Evolutionary conservation across 805 yeast species (phyloP), one percentile per base, ranked within the genome.

Genomic region (Nakazawaea sp.): DNA sequence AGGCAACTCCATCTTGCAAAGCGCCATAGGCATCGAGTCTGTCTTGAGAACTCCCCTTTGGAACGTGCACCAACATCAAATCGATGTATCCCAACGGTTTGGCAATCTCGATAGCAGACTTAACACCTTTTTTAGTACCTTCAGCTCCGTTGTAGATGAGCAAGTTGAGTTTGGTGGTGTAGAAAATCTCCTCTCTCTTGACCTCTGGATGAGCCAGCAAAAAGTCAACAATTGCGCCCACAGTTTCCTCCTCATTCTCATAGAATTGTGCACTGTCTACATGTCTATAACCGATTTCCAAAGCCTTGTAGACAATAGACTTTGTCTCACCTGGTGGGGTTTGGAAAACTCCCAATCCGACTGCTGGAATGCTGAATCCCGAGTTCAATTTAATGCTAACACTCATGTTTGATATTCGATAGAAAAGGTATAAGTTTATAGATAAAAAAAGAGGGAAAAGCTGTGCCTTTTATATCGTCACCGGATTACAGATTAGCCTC

Each of bases 211-310:
- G 48, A 15, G 47, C 53, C 4, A 32, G 42, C 4, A 57, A 29
- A 23, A 18, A 82, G 36, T 59, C 52, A 15, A 63, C 55, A 30
- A 82, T 71, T 4, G 81, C 92, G 33, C 68, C 63, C 15, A 76
- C 77, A 4, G 75, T 75, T 45, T 77, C 81, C 12, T 45, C 45
- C 52, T 82, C 86, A 58, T 84, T 84, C 9, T 62, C 59, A 59
- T 85, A 85, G n/a, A 56, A 55, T 8, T 68, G 75, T 5, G 95
- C 95, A 15, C 80, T 63, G 51, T 85, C 92, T 41, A 84, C 61
- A 49, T 80, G 90, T 46, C 92, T 70, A 54, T 81, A 84, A 0
- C 94, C 94, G 11, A 54, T 60, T 23, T 64, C 56, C 41, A 84
- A 64, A 1, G 89, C 92, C 21, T 64, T 52, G 45, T 69, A 64